These are phyloP conservation scores for Rhodotorula graminis DNA, from an alignment of 768 basidiomycete species.

Conservation along the genomic window DNA sequence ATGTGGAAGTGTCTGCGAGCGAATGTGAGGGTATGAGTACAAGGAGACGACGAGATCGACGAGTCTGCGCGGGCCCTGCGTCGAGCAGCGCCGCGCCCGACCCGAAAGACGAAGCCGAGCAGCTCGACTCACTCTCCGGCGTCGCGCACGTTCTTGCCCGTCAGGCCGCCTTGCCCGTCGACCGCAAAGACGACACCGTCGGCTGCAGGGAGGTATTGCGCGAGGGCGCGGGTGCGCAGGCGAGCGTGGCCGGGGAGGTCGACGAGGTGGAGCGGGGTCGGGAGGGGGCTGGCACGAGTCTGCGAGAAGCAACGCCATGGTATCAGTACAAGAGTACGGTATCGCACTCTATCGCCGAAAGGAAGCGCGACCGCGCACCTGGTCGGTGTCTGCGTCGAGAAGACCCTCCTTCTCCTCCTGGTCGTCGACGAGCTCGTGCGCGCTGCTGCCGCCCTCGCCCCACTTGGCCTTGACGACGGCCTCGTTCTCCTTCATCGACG, in stretches of 20 bases:
- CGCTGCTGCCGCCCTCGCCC: neutral
- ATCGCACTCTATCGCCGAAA: no score
- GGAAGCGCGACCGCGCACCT: slow-evolving; percentile 3
- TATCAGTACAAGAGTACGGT: no score
- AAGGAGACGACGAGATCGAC: no score
- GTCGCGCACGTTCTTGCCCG: slow-evolving; percentile 29
- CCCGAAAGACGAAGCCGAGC: no score
- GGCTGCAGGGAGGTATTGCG: slow-evolving; percentile 39
- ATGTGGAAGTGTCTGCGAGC: slow-evolving; percentile 31
- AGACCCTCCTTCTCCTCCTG: slow-evolving; percentile 5
- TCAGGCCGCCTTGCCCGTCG: slow-evolving; percentile 24
- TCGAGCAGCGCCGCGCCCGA: neutral
- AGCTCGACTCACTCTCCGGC: slow-evolving; percentile 30
- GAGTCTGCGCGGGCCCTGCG: no score
- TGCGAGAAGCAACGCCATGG: no score
- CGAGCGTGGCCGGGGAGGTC: slow-evolving; percentile 43
- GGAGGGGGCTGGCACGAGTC: slow-evolving; percentile 4
- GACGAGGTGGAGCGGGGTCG: slow-evolving; percentile 36
- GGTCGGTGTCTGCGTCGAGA: neutral
- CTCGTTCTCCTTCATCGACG: slow-evolving; percentile 39
- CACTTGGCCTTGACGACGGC: slow-evolving; percentile 29
- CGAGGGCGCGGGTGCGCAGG: slow-evolving; percentile 39
- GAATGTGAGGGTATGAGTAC: neutral
- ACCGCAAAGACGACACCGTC: slow-evolving; percentile 39
- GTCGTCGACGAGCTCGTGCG: neutral